Evolutionary conservation across 2,329 filamentous ascomycete species (phyloP), one percentile per base, ranked within the genome.

Genomic region (Pestalotiopsis sp.): DNA sequence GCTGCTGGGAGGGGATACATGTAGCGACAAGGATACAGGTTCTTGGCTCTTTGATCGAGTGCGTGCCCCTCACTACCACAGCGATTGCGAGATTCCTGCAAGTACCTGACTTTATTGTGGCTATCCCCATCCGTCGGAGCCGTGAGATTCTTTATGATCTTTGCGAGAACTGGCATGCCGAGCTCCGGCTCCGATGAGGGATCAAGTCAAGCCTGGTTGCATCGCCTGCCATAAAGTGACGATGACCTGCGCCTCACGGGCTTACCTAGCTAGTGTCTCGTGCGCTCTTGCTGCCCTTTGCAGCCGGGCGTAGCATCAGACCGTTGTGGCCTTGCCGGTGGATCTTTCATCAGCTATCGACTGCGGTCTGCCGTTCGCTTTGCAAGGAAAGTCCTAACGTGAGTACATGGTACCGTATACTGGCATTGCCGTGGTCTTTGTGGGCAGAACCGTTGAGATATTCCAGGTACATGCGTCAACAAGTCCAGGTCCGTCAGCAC

Each of bases 381-480:
- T n/a, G 45, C 45, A 52, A 52, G 45, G 14, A 52, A n/a, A 23
- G 45, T 52, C 45, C 45, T 52, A n/a, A 52, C 20, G 20, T 23
- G 45, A 52, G n/a, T 52, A 52, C 17, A 20, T 52, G 20, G 31
- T 20, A 52, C 4, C 11, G 17, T 7, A 14, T 52, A 52, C 45
- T n/a, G 31, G 31, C 31, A 36, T 36, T 36, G 31, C 31, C 31
- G 31, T 36, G 31, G 31, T 9, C 45, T 52, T 52, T 52, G 17
- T n/a, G 45, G 45, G 7, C 45, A 52, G 7, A n/a, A 52, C 45
- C 45, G 45, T 52, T 52, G 45, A 52, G 45, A 52, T n/a, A n/a
- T 52, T 52, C 45, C 45, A 27, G 25, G 69, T 57, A 62, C 66
- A 59, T 58, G 57, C 62, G 58, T 55, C 69, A 68, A 25, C 41